Evolutionary conservation across 2,329 filamentous ascomycete genomes (phyloP), one percentile per base, ranked within the genome.

Genomic region (Aspergillus proliferans): DNA sequence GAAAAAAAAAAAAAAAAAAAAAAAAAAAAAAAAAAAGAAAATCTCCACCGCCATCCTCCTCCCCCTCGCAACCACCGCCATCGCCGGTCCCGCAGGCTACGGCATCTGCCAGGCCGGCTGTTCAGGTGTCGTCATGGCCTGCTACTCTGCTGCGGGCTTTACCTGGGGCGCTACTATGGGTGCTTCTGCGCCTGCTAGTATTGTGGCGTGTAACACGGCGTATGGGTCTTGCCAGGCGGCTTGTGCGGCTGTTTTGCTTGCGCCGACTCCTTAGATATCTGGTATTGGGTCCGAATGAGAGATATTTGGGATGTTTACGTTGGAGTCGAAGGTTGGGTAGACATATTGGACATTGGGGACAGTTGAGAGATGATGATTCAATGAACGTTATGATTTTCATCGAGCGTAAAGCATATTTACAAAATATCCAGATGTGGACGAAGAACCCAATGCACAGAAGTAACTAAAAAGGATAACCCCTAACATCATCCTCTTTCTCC

Each of bases 401-500:
- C 5, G 22, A 22, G 22, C 5, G 22, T 22, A 22, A 22, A 22
- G 22, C 22, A 3, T 6, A 22, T 6, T 1, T 22, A 22, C 22
- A 21, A 22, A 22, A 22, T 6, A 22, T 22, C 5, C 22, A 22
- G 5, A 22, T 22, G 22, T 22, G 1, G 22, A 22, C 6, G 22
- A 22, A 22, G 22, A 22, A 22, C 22, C 22, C 22, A 3, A 22
- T 22, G 14, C 26, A 28, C 10, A 12, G 3, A 30, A 12, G 26
- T 12, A 22, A 12, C 45, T 30, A 47, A 51, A 72, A 86, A 4
- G 86, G 86, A 74, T 88, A 89, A 48, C 66, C 72, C 48, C 76
- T 73, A 7, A 75, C 68, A 45, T 84, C 79, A 4, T 83, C 81
- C 64, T 86, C 83, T 61, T 73, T 76, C 14, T 75, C 73, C 47